These are phyloP conservation scores for Claviceps pusilla DNA, from an alignment of 2,329 filamentous ascomycete genomes.

Conservation along the genomic window DNA sequence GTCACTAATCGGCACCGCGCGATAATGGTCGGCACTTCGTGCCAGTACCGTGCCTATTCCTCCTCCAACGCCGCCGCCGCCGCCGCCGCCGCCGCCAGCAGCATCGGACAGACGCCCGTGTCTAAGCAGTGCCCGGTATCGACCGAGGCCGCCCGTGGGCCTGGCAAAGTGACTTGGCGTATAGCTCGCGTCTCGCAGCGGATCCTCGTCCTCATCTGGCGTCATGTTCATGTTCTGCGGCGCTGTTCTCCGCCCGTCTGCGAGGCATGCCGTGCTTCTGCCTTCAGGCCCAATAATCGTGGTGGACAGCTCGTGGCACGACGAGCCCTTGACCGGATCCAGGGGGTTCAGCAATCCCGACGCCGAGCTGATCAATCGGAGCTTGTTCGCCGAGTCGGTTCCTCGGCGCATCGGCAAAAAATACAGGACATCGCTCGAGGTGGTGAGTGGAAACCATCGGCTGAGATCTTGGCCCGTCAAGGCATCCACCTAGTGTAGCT, in stretches of 20 bases:
- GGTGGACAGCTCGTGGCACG: conserved; percentile 11
- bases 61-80: background rate
- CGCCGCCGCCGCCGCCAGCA: no score
- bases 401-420: conserved; percentile 41
- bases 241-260: background rate
- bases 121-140: background rate
- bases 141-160: background rate
- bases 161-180: background rate
- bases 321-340: conserved; percentile 8
- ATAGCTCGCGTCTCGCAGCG: background rate
- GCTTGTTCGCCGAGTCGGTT: conserved; percentile 36
- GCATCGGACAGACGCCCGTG: background rate
- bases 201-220: background rate
- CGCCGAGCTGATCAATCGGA: conserved; percentile 48
- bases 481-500: conserved; percentile 43
- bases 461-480: conserved; percentile 32
- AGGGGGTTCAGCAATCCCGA: conserved; percentile 19
- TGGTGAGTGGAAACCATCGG: conserved; percentile 39
- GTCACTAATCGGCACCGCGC: conserved; percentile 49
- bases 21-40: conserved; percentile 42
- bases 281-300: conserved; percentile 9
- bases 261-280: conserved; percentile 9
- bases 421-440: conserved; percentile 40
- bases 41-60: conserved; percentile 20
- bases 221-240: conserved; percentile 1